These are phyloP conservation scores for Neurospora sp. DNA, from an alignment of 2,329 filamentous ascomycete genomes.

Conservation along the genomic window DNA sequence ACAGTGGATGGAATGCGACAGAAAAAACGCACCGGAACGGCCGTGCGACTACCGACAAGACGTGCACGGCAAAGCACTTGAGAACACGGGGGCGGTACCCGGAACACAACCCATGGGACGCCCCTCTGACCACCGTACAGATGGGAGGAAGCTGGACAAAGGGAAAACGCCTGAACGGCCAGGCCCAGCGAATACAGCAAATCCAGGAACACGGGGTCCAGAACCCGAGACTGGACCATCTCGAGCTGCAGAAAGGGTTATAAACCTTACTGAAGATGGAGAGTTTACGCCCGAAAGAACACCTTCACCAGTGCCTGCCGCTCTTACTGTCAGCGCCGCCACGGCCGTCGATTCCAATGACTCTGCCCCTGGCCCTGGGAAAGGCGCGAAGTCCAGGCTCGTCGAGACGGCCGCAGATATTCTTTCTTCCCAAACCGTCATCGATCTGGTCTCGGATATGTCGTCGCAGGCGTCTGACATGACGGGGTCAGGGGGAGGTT, in stretches of 20 bases:
- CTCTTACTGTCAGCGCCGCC: not conserved
- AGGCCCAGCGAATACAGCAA: not conserved
- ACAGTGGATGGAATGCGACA: not conserved
- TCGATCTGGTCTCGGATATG: not conserved
- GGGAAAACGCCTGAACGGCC: not conserved
- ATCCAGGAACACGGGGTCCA: not conserved
- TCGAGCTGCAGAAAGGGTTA: not conserved
- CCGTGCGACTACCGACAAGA: constrained; percentile 3
- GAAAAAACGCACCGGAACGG: constrained; percentile 1
- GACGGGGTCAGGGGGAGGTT: not conserved
- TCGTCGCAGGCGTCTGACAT: not conserved
- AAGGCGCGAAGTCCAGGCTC: not conserved
- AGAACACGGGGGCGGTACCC: not conserved
- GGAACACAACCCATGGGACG: not conserved
- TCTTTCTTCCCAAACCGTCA: not conserved
- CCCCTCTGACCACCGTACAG: not conserved
- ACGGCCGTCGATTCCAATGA: not conserved
- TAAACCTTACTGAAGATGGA: not conserved
- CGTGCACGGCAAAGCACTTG: not conserved
- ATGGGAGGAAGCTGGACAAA: not conserved
- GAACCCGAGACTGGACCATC: not conserved
- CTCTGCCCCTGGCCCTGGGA: not conserved
- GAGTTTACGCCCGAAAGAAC: not conserved
- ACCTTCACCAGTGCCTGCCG: not conserved
- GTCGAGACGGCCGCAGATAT: not conserved